Percentiles rank a stretch among this genome's conserved stretches.
These are phyloP conservation scores for Astrothelium macrocarpum DNA, from an alignment of 495 filamentous ascomycete genomes.

Conservation along the genomic window DNA sequence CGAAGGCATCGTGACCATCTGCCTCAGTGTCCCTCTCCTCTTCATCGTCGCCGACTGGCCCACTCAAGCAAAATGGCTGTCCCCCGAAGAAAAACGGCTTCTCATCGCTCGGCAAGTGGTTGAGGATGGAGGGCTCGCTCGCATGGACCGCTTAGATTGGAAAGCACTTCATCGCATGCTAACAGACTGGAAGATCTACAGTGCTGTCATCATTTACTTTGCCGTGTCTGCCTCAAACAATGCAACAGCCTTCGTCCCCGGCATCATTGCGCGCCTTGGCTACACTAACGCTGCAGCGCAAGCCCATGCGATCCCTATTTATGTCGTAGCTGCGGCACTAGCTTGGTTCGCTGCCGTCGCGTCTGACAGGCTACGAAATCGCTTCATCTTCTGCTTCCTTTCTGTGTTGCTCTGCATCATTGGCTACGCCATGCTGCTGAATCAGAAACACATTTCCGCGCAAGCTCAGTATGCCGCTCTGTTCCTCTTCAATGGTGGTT, in stretches of 20 bases:
- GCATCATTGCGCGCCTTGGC: conserved; percentile 18
- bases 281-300: conserved; percentile 25
- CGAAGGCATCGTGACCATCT: conserved; percentile 36
- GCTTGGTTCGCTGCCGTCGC: conserved; percentile 15
- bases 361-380: conserved; percentile 30
- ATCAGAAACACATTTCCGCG: conserved; percentile 20
- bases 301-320: conserved; percentile 32
- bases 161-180: conserved; percentile 23
- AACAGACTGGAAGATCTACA: conserved; percentile 28
- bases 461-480: conserved; percentile 33
- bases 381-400: conserved; percentile 29
- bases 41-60: conserved; percentile 40
- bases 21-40: conserved; percentile 32
- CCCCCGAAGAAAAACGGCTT: conserved; percentile 31
- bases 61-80: conserved; percentile 34
- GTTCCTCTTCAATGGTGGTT: conserved; percentile 33
- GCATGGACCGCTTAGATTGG: conserved; percentile 36
- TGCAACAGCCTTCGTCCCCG: conserved; percentile 28
- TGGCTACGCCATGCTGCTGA: conserved; percentile 31
- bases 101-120: conserved; percentile 32
- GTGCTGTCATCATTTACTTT: conserved; percentile 25
- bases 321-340: conserved; percentile 20
- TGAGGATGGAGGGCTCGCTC: conserved; percentile 31
- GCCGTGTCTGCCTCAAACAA: conserved; percentile 29
- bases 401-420: conserved; percentile 26